These are phyloP conservation scores for Xylaria sp. DNA, from an alignment of 2,329 filamentous ascomycete genomes.

Conservation along the genomic window DNA sequence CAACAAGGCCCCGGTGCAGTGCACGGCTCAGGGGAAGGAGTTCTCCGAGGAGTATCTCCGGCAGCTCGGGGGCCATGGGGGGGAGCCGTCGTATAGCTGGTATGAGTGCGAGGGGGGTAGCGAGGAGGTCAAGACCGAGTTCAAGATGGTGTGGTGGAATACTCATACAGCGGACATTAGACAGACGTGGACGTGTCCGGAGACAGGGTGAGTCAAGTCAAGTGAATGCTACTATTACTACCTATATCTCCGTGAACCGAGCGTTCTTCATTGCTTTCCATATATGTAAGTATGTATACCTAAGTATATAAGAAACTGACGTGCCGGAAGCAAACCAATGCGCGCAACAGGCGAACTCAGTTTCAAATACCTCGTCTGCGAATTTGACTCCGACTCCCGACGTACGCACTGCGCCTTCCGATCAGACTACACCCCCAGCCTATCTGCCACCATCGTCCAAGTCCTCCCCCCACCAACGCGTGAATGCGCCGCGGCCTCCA, in stretches of 20 bases:
- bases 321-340: background rate
- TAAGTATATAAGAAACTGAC: no score
- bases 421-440: background rate
- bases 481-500: constrained; percentile 3
- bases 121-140: constrained; percentile 10
- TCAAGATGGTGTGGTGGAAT: constrained; percentile 22
- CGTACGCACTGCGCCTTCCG: background rate
- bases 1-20: constrained; percentile 1
- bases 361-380: background rate
- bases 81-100: constrained; percentile 7
- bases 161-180: constrained; percentile 6
- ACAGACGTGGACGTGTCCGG: constrained; percentile 16
- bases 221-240: no score
- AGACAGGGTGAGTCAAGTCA: constrained; percentile 15
- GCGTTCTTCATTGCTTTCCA: no score
- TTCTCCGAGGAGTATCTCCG: constrained; percentile 19
- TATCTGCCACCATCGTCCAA: constrained; percentile 10
- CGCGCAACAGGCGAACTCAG: constrained; percentile 8
- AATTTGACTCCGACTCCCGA: background rate
- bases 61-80: constrained; percentile 7
- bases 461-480: constrained; percentile 3
- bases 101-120: background rate
- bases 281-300: no score
- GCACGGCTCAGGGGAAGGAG: constrained; percentile 5
- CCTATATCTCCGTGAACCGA: no score